These are phyloP conservation scores for Withania somnifera DNA, from an alignment of 305 asterid genomes.

Conservation along the genomic window DNA sequence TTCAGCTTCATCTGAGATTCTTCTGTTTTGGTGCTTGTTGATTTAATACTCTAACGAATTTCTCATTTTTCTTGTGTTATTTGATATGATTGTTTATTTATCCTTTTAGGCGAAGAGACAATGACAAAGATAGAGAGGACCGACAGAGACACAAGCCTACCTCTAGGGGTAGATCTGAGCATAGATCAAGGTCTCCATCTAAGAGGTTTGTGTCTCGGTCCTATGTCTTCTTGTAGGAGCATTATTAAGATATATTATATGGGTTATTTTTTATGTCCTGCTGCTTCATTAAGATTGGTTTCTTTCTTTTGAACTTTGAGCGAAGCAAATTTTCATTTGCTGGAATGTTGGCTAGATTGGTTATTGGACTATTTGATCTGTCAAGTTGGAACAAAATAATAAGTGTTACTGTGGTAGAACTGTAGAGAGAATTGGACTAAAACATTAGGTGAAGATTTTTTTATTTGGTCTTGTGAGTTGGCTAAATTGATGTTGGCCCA, in stretches of 20 bases:
- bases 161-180: constrained; percentile 60
- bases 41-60: background rate
- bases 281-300: background rate
- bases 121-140: constrained; percentile 73
- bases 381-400: background rate
- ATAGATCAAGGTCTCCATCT: constrained; percentile 71
- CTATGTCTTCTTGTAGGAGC: background rate
- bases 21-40: background rate
- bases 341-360: background rate
- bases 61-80: background rate
- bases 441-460: background rate
- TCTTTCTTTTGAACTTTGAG: background rate
- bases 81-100: background rate
- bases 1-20: background rate
- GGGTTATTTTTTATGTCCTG: background rate
- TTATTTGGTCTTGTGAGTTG: background rate
- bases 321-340: background rate
- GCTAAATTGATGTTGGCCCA: background rate
- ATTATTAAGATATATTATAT: background rate
- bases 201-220: constrained; percentile 40
- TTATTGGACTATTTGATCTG: background rate
- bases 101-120: constrained; percentile 55
- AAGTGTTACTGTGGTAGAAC: background rate
- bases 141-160: constrained; percentile 50
- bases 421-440: background rate